Base-by-base conservation (phyloP, 106 monocot genomes). In the Posidonia australis region DNA sequence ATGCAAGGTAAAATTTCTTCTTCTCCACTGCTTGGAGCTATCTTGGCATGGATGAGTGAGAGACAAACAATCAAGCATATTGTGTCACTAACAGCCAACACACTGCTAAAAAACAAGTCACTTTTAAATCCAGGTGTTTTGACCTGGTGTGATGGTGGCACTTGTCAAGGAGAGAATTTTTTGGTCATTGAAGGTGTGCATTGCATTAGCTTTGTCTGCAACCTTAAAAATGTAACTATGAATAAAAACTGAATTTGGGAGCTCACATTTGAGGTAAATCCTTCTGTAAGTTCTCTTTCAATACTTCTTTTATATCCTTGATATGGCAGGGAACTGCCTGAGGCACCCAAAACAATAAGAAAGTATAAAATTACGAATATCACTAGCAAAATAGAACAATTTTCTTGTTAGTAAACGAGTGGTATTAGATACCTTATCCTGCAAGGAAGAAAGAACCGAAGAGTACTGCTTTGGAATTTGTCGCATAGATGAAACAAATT, bases 401-500 rank as follows among this genome's bases (percentile, higher is more conserved):
- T 44, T 1, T 43, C 42, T 4, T 47, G 14, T 23, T 16, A 72
- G 13, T 4, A 59, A 22, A 17, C 16, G 4, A 48, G 28, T 12
- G 63, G 22, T 10, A 65, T 41, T 54, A 60, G 57, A 68, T 58
- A 85, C 96, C 90, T 90, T 79, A 77, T 98, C 96, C 75, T 90
- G 90, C 74, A 98, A 77, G 42, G 77, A 79, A 44, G 96, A 90
- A 72, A 98, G 90, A 27, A 74, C 81, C 63, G 77, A 82, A 63
- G 90, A 71, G 67, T 98, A 98, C 68, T 98, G 90, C 59, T 90
- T 90, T 57, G 96, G 96, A 65, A 98, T 72, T 74, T 87, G 96
- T 62, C 84, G 84, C 71, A 90, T 42, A 23, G 90, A 80, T 29
- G 96, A 98, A 70, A 91, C 65, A 77, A 87, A 98, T 60, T 98